Conservation (phyloP, 1,284 basidiomycete genomes). For the Naganishia cerealis region DNA sequence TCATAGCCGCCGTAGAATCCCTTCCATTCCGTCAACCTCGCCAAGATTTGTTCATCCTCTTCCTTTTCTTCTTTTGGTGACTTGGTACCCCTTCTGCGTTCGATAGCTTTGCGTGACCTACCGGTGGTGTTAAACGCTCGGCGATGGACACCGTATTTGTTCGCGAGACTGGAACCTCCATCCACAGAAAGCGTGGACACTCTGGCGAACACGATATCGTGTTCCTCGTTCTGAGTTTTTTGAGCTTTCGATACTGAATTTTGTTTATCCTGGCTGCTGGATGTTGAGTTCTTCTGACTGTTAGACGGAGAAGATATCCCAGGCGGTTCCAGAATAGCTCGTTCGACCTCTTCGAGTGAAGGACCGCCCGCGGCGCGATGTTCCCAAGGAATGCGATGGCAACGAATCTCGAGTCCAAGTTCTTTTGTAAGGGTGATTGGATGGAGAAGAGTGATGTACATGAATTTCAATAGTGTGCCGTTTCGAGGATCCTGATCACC, state of each 20-base stretch:
- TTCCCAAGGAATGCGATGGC: conserved; percentile 5
- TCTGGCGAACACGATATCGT: conserved; percentile 17
- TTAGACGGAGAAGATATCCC: not conserved
- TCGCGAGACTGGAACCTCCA: not conserved
- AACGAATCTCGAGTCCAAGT: conserved; percentile 15
- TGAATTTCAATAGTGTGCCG: conserved; percentile 1
- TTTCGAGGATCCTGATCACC: conserved; percentile 9
- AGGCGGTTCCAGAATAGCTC: conserved; percentile 22
- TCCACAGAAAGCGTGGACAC: not conserved
- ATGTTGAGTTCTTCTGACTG: not conserved
- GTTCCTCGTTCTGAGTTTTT: not conserved
- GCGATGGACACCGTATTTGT: not conserved
- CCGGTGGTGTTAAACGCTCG: not conserved
- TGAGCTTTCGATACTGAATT: not conserved
- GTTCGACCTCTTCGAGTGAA: conserved; percentile 27
- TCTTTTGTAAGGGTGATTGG: conserved; percentile 22
- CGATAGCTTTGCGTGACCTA: not conserved
- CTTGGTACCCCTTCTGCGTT: not conserved
- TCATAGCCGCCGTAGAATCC: conserved; percentile 33
- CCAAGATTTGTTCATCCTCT: conserved; percentile 21
- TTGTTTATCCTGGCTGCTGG: not conserved
- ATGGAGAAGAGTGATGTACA: conserved; percentile 23
- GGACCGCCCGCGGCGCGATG: conserved; percentile 23
- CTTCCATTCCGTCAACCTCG: conserved; percentile 20
- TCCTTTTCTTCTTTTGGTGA: conserved; percentile 11